These are phyloP conservation scores for Dichotomocladium elegans DNA, from an alignment of 371 early-diverging fungal species.

Conservation along the genomic window DNA sequence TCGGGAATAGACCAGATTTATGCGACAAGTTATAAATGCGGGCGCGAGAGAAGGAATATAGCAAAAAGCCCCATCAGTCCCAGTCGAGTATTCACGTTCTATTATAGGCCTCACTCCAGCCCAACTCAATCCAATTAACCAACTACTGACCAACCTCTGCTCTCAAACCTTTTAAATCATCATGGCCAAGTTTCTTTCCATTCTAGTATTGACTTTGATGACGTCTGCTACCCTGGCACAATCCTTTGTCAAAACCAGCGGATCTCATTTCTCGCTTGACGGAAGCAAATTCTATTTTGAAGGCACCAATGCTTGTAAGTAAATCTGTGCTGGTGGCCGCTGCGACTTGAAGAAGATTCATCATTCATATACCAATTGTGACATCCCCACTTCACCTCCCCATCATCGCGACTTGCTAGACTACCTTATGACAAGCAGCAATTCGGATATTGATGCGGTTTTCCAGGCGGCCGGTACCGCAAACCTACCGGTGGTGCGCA, in stretches of 20 bases:
- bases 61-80: too few species aligned
- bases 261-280: neutral
- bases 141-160: neutral
- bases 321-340: too few species aligned
- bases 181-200: conserved; percentile 5
- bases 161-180: neutral
- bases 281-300: conserved; percentile 1
- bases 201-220: conserved; percentile 3
- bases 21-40: too few species aligned
- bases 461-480: neutral
- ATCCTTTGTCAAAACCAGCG: conserved; percentile 1
- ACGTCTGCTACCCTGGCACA: neutral
- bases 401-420: too few species aligned
- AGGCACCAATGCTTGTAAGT: conserved; percentile 10
- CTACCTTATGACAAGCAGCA: conserved; percentile 1
- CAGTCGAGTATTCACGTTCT: too few species aligned
- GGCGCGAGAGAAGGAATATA: too few species aligned
- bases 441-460: neutral
- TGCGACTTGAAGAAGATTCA: too few species aligned
- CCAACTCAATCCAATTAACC: too few species aligned
- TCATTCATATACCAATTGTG: too few species aligned
- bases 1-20: too few species aligned
- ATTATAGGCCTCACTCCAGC: too few species aligned
- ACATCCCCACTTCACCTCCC: too few species aligned
- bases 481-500: conserved; percentile 4